phyloP scores from a whole-genome alignment of 108 stramenopile species.

The Licmophora abbreviata region DNA sequence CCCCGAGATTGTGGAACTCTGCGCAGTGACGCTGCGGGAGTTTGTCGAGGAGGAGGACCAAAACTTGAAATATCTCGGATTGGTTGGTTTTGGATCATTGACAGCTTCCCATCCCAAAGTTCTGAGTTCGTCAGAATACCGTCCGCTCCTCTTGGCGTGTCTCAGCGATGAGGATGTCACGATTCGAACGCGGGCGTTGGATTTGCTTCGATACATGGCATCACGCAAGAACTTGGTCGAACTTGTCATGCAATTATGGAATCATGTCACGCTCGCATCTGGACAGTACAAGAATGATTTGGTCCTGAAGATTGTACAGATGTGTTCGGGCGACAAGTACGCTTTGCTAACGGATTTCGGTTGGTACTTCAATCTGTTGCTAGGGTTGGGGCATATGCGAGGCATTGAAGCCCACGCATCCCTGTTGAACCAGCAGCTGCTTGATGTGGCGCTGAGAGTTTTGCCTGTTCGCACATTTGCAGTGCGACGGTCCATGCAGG shows the following conservation, averaged over 20 bases:
- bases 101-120: slow-evolving; percentile 88
- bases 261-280: slow-evolving; percentile 86
- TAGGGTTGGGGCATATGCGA: slow-evolving; percentile 76
- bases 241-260: slow-evolving; percentile 84
- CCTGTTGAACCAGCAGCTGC: slow-evolving; percentile 79
- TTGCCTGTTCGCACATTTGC: slow-evolving; percentile 89
- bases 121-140: slow-evolving; percentile 71
- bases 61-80: slow-evolving; percentile 97
- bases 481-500: slow-evolving; percentile 67
- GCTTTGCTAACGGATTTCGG: slow-evolving; percentile 82
- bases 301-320: slow-evolving; percentile 85
- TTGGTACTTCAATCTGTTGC: slow-evolving; percentile 93
- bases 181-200: slow-evolving; percentile 92
- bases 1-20: slow-evolving; percentile 85
- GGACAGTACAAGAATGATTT: slow-evolving; percentile 91
- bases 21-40: slow-evolving; percentile 78
- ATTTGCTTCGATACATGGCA: slow-evolving; percentile 92
- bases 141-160: slow-evolving; percentile 88
- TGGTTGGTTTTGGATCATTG: slow-evolving; percentile 91
- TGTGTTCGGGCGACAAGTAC: slow-evolving; percentile 93
- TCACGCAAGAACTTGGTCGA: slow-evolving; percentile 90
- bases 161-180: slow-evolving; percentile 97
- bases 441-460: slow-evolving; percentile 92
- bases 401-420: slow-evolving; percentile 58
- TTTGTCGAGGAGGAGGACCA: slow-evolving; percentile 96